Evolutionary conservation across 2,329 filamentous ascomycete genomes (phyloP), one percentile per base, ranked within the genome.

Genomic region (Amylocarpus encephaloides): DNA sequence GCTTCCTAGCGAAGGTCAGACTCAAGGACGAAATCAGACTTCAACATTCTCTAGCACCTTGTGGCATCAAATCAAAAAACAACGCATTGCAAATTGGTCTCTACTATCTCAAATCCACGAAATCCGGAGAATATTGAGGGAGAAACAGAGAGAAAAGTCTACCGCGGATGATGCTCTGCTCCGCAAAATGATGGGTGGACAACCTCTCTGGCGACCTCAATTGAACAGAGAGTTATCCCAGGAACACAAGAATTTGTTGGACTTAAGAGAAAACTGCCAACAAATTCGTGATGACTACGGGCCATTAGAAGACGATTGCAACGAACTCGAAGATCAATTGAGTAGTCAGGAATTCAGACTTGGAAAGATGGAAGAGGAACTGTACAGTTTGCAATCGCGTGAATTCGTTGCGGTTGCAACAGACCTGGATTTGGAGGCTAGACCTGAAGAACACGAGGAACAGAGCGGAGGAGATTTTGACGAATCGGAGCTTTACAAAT

Each of bases 281-380:
- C n/a, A 16, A 19, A 41, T 46, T 11, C 49, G 59, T n/a, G 48
- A 60, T 38, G 43, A 56, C 12, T 60, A 59, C 30, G 59, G 60
- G 1, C 54, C 53, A 5, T 15, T 62, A 2, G 56, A 58, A 40
- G 52, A 61, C 32, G 56, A 61, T 18, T 56, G 56, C 9, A 59
- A 49, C 10, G 12, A 36, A 2, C 44, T 61, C 13, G 59, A 62
- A 49, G 47, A 55, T 36, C 15, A 46, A 11, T 40, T 62, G 1
- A 42, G 45, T 1, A 26, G 11, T 2, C 19, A 58, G 15, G 59
- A 62, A 29, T 51, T 46, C 6, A 18, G 50, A 15, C 38, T 56
- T 1, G 19, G 40, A 6, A 29, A 42, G 19, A n/a, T 48, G 1
- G 58, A 60, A 16, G 43, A 54, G 3, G 7, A 34, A 3, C 48